A percentile compares a stretch with the other conserved stretches of the same genome.
Conservation (phyloP, 306 rosid genomes). For the Castanea mollissima region DNA sequence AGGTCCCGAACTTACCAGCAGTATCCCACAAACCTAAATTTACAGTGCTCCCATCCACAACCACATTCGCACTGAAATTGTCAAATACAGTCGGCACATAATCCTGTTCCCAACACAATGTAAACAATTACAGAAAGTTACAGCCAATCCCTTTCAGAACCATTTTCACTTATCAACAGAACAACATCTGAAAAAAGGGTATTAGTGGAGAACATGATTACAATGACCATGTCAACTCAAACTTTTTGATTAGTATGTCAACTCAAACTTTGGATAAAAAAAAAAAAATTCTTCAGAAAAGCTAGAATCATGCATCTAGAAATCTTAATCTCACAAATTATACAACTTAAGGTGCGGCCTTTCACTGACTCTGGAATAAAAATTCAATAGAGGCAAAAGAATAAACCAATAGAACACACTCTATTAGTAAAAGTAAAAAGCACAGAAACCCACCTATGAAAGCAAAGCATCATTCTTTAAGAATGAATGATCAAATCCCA, state of each 20-base stretch:
- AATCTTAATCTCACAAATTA: background rate
- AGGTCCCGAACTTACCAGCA: slow-evolving; percentile 57
- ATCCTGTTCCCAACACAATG: slow-evolving; percentile 56
- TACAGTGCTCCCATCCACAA: slow-evolving; percentile 96
- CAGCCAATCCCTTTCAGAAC: slow-evolving; percentile 9
- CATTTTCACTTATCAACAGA: slow-evolving; percentile 6
- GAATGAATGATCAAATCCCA: background rate
- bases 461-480: slow-evolving; percentile 15
- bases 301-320: background rate
- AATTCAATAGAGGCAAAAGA: background rate
- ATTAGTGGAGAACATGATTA: background rate
- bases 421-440: background rate
- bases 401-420: background rate
- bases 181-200: too few species aligned
- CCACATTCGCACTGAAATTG: slow-evolving; percentile 97
- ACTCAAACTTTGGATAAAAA: background rate
- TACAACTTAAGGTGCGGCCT: background rate
- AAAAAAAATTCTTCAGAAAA: background rate
- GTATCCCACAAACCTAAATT: slow-evolving; percentile 98
- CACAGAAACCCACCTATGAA: background rate
- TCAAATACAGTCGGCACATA: slow-evolving; percentile 97
- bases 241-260: background rate
- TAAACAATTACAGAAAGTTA: slow-evolving; percentile 34
- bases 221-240: background rate
- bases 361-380: background rate